Evolutionary conservation across 2,329 filamentous ascomycete genomes (phyloP), one percentile per base, ranked within the genome.

Genomic region (Penicillium sp.): DNA sequence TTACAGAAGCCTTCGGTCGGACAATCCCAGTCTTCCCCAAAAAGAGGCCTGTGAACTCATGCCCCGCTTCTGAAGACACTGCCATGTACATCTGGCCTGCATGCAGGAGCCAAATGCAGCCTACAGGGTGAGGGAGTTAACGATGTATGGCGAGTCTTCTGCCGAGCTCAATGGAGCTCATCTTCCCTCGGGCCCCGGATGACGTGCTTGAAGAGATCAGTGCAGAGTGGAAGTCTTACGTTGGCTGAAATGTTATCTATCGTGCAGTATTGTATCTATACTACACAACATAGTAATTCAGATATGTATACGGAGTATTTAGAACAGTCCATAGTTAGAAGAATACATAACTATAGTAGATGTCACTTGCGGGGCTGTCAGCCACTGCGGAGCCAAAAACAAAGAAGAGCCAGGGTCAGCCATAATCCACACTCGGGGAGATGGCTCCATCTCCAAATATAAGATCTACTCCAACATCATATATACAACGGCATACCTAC

Each of bases 201-300:
- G 50, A 52, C 53, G 53, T 57, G 54, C 48, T 53, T 51, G 19
- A 19, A 19, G 45, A 51, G 54, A 55, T 34, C 47, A 51, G 37
- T 51, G 45, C 43, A 45, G 40, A 28, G 32, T 24, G n/a, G 6
- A 6, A 34, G 15, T 19, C 24, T 8, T n/a, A 29, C 6, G 19
- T 35, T 5, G 24, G 6, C 8, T 38, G 24, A 17, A 6, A n/a
- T 22, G 33, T 29, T 29, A 22, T 28, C 31, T 12, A 29, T 38
- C 22, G 21, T 6, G 4, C 15, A 15, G 15, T 15, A 35, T 9
- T 17, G 10, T 33, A 19, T 35, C 2, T 3, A 21, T 21, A 21
- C 19, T 15, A 24, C 6, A 24, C 6, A 24, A 7, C 22, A 31
- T 15, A 15, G 17, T 35, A 6, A 19, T 26, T 37, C 22, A 37